Evolutionary conservation across 208 protist species (phyloP).

Genomic region (Trypanosoma boissoni): DNA sequence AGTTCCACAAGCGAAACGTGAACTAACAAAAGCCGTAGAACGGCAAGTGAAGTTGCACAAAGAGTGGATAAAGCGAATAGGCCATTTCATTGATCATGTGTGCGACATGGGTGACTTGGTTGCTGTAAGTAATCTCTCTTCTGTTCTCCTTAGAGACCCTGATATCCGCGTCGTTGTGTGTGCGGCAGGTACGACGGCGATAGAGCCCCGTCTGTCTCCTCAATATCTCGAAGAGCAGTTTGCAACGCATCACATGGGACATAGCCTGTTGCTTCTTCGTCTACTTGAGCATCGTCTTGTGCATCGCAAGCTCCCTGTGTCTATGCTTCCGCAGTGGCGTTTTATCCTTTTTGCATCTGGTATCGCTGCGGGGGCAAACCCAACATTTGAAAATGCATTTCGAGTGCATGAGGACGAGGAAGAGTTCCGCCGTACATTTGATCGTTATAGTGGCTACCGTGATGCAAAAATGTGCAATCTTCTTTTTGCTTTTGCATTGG

Average conservation of each 20-base stretch:
- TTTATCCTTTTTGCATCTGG: slow-evolving; percentile 56
- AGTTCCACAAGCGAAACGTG: slow-evolving; percentile 28
- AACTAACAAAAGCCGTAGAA: slow-evolving; percentile 42
- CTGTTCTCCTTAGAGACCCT: slow-evolving; percentile 35
- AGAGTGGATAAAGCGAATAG: slow-evolving; percentile 42
- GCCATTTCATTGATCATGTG: slow-evolving; percentile 41
- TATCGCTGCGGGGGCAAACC: slow-evolving; percentile 32
- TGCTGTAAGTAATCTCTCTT: slow-evolving; percentile 38
- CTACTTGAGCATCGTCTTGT: slow-evolving; percentile 41
- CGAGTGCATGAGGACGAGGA: slow-evolving; percentile 20
- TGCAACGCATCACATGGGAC: slow-evolving; percentile 52
- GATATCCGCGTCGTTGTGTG: slow-evolving; percentile 59
- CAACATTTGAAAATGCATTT: slow-evolving; percentile 31
- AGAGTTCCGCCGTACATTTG: slow-evolving; percentile 23
- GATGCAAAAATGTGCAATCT: slow-evolving; percentile 67
- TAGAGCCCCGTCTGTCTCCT: slow-evolving; percentile 29
- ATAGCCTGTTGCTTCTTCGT: slow-evolving; percentile 55
- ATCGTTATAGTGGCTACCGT: slow-evolving; percentile 42
- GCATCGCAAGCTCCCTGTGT: not conserved
- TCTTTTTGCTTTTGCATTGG: slow-evolving; percentile 61
- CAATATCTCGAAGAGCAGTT: slow-evolving; percentile 61
- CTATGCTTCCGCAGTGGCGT: slow-evolving; percentile 31
- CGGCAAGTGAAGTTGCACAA: slow-evolving; percentile 62
- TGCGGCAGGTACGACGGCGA: slow-evolving; percentile 42
- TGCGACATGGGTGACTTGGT: slow-evolving; percentile 64